Evolutionary conservation across 805 yeast species (phyloP).

Genomic region (Pichia kluyveri): DNA sequence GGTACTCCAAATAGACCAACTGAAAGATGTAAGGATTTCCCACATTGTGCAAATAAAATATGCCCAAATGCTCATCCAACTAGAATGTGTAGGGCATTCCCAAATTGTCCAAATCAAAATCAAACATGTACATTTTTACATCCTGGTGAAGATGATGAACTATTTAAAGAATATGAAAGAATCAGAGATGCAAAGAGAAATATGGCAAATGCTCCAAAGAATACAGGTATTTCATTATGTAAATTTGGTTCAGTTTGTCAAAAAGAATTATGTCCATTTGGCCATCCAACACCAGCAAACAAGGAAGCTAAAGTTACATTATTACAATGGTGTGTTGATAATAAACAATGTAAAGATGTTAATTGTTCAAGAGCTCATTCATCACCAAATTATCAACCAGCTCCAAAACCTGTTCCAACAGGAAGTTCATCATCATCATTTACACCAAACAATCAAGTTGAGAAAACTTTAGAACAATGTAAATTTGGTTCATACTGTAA

Average conservation of each 20-base stretch:
- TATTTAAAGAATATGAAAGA: conserved; percentile 59
- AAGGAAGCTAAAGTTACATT: conserved; percentile 59
- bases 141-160: conserved; percentile 74
- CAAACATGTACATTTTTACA: conserved; percentile 81
- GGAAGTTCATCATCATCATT: conserved; percentile 11
- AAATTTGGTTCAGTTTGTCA: conserved; percentile 70
- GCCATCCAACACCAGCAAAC: conserved; percentile 87
- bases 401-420: background rate
- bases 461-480: conserved; percentile 69
- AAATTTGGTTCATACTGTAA: conserved; percentile 72
- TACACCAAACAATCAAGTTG: conserved; percentile 14
- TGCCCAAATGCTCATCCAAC: conserved; percentile 80
- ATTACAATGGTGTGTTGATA: conserved; percentile 69
- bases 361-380: conserved; percentile 74
- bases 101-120: conserved; percentile 68
- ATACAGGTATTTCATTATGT: conserved; percentile 50
- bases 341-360: conserved; percentile 52
- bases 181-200: conserved; percentile 29
- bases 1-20: conserved; percentile 37
- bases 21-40: conserved; percentile 64
- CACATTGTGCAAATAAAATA: conserved; percentile 55
- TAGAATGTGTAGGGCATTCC: conserved; percentile 62
- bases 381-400: conserved; percentile 42
- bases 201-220: conserved; percentile 3
- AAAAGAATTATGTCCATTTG: conserved; percentile 76